phyloP scores from a whole-genome alignment of 2,329 filamentous ascomycete species.

The Xylaria sp. region DNA sequence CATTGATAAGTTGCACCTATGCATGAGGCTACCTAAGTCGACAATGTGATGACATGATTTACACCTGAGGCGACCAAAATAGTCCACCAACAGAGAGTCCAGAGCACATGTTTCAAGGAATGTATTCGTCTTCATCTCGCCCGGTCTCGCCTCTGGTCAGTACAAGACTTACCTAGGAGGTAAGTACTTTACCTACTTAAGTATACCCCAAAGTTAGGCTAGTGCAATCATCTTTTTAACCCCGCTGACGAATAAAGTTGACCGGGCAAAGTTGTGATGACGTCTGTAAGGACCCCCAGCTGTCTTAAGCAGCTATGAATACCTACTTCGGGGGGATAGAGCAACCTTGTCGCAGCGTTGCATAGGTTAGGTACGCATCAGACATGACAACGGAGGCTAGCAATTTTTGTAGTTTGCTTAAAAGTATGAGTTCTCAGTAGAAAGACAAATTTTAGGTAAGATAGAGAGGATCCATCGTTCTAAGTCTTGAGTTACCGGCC shows the following conservation, averaged over 20 bases:
- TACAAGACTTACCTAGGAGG: background rate
- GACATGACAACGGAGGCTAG: too few relatives aligned
- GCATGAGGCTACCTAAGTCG: conserved; percentile 15
- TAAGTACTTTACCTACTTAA: background rate
- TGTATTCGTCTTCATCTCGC: conserved; percentile 4
- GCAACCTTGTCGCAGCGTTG: background rate
- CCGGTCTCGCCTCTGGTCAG: background rate
- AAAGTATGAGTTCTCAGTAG: background rate
- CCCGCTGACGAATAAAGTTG: conserved; percentile 5
- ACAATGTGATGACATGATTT: conserved; percentile 29
- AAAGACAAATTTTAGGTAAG: background rate
- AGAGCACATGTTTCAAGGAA: background rate
- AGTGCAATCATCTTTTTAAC: background rate
- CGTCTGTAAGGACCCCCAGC: conserved; percentile 13
- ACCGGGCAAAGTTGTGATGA: conserved; percentile 7
- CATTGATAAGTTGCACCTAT: conserved; percentile 18
- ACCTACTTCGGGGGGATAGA: background rate
- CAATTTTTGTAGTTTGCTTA: background rate
- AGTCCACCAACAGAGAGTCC: background rate
- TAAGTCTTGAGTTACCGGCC: background rate
- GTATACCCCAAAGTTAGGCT: background rate
- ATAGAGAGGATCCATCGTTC: background rate
- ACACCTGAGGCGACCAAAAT: conserved; percentile 10
- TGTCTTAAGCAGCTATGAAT: too few relatives aligned
- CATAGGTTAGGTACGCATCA: too few relatives aligned